Base-by-base conservation (phyloP, 1,284 basidiomycete species). In the Trichosporon ovoides region DNA sequence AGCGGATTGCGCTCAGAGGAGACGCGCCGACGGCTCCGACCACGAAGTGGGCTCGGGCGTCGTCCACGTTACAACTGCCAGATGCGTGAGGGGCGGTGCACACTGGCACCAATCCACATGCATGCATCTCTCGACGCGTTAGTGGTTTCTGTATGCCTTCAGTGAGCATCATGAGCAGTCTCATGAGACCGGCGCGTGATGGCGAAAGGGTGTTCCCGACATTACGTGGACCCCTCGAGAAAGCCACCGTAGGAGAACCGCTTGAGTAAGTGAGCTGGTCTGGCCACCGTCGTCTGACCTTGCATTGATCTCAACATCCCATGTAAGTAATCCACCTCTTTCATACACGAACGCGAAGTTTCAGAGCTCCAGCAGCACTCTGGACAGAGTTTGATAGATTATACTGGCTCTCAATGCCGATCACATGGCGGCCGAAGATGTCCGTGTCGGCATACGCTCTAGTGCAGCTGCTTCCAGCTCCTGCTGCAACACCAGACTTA, bases 341-440 rank as follows among this genome's bases (percentile, higher is more conserved):
- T 51, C 19, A 51, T 51, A 24, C 49, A 13, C 34, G 33, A 10
- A 51, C 22, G 33, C 33, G 13, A 51, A 51, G 31, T 51, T 51
- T 36, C 31, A 51, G 49, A 51, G 33, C 49, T 35, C 12, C 49
- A 51, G 4, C n/a, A 5, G 31, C n/a, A 35, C 16, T 35, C 33
- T 51, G 24, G 24, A 31, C 19, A 12, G 43, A 48, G 43, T n/a
- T 28, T 10, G 14, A 24, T 22, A 22, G 24, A 18, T 28, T 28
- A 48, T 28, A 48, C 24, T n/a, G 18, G 22, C 24, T 48, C 13
- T 48, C 43, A 16, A 22, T 48, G 43, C 43, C 43, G 43, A 48
- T 48, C 43, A 48, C 43, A 48, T 48, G 43, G 43, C 43, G 43
- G 43, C 43, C 43, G 43, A 48, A 48, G 14, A 48, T 48, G 43